Evolutionary conservation across 352 stramenopile species (phyloP), one percentile per base, ranked within the genome.

Genomic region (Phytophthora brassicae): DNA sequence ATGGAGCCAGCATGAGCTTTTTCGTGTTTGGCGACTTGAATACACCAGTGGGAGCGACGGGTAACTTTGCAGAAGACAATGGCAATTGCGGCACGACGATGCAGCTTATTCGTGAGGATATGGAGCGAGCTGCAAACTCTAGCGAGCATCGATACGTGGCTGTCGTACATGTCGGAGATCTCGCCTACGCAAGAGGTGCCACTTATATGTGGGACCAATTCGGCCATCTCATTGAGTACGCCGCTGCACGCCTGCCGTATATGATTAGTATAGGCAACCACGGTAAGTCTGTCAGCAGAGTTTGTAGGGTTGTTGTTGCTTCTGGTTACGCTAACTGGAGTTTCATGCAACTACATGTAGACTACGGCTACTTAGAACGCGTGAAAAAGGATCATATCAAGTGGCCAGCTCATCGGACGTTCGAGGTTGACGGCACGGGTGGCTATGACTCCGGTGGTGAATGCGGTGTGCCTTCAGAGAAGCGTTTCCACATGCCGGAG

Each of bases 141-240:
- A 60, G 52, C 9, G 75, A 86, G 19, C 67, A 75, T 49, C 79
- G 86, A 41, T 79, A 89, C 29, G 72, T 75, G 8, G 82, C 59
- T 16, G 71, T 95, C 22, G 74, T 96, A 70, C 87, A 96, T 48
- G 70, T 96, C 39, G 89, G 89, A 29, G 89, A 96, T 58, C 42
- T 94, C 17, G 71, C 79, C 22, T 96, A 96, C 60, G 87, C 88
- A 7, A 74, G 67, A 33, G 78, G 79, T 2, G 48, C 66, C 9
- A 91, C 88, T 3, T 89, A 75, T 36, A 68, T 92, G 45, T 97
- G 91, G 91, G 90, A 97, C 31, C 77, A 93, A 41, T 92, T 90
- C 39, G 74, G 87, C 14, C 55, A 85, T 26, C 75, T 97, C 53
- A 94, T 97, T 60, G 59, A 94, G 60, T 76, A 81, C 4, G 79